Percentiles rank a stretch among this genome's conserved stretches.
Evolutionary conservation across 1,139 yeast species (phyloP).

Genomic region (Blastobotrys elegans): DNA sequence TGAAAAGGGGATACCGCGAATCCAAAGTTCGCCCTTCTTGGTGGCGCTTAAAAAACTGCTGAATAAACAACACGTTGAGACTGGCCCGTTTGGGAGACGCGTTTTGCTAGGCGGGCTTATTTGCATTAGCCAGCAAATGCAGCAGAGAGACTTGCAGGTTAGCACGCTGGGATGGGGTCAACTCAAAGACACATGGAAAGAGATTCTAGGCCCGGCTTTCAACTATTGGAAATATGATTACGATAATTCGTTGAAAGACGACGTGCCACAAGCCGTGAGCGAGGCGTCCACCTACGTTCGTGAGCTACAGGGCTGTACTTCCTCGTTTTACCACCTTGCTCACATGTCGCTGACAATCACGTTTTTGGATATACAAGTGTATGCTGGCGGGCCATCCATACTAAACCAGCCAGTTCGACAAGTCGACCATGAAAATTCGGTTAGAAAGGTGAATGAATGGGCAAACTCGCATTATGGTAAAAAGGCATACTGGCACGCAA

Average conservation of each 20-base stretch:
- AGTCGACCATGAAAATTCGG: constrained; percentile 19
- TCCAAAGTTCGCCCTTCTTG: constrained; percentile 40
- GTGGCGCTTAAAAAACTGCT: constrained; percentile 52
- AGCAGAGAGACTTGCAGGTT: constrained; percentile 61
- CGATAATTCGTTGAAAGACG: constrained; percentile 14
- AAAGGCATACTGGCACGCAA: constrained; percentile 28
- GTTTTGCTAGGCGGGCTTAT: constrained; percentile 65
- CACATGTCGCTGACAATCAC: constrained; percentile 67
- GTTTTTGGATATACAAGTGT: constrained; percentile 72
- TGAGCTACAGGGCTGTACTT: constrained; percentile 27
- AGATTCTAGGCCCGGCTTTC: constrained; percentile 55
- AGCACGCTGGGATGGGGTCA: constrained; percentile 42
- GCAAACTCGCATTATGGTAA: constrained; percentile 20
- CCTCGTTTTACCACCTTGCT: constrained; percentile 42
- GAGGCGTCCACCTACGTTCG: constrained; percentile 15
- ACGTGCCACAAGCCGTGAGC: constrained; percentile 9
- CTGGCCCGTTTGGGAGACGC: constrained; percentile 56
- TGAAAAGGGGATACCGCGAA: constrained; percentile 25
- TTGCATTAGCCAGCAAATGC: constrained; percentile 68
- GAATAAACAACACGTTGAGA: constrained; percentile 47
- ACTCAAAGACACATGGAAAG: constrained; percentile 53
- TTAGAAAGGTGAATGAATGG: constrained; percentile 19
- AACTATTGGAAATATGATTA: constrained; percentile 47
- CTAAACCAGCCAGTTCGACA: constrained; percentile 62
- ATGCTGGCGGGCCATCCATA: constrained; percentile 77